These are phyloP conservation scores for Fusarium brevicatenulatum DNA, from an alignment of 2,329 filamentous ascomycete species.

Conservation along the genomic window DNA sequence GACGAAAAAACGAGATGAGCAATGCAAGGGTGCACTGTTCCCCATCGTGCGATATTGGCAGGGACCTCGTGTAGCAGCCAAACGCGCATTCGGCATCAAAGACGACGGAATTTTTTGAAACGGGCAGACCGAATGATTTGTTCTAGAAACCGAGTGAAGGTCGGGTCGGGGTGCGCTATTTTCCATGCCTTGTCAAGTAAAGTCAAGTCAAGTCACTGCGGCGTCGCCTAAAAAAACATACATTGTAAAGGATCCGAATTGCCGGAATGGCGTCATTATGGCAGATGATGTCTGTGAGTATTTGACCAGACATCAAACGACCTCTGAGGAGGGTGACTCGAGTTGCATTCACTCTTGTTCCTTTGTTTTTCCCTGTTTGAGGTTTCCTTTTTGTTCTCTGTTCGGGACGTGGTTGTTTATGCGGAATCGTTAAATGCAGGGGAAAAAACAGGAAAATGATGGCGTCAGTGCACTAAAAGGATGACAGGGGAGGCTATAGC, in stretches of 20 bases:
- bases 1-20: background rate
- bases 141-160: background rate
- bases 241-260: background rate
- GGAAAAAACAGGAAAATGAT: slow-evolving; percentile 23
- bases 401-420: background rate
- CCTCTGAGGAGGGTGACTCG: background rate
- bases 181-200: background rate
- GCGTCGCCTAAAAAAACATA: background rate
- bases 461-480: slow-evolving; percentile 21
- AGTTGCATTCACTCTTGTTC: background rate
- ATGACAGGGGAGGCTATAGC: slow-evolving; percentile 20
- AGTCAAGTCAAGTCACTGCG: background rate
- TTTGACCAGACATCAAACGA: background rate
- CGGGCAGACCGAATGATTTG: slow-evolving; percentile 5
- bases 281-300: slow-evolving; percentile 9
- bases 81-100: background rate
- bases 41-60: slow-evolving; percentile 6
- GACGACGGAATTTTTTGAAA: background rate
- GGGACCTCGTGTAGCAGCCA: background rate
- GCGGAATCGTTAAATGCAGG: slow-evolving; percentile 11
- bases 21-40: background rate
- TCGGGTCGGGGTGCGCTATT: background rate
- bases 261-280: slow-evolving; percentile 8
- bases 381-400: slow-evolving; percentile 3
- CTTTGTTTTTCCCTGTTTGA: background rate